Evolutionary conservation across 805 yeast species (phyloP).

Genomic region (Barnettozyma pratensis): DNA sequence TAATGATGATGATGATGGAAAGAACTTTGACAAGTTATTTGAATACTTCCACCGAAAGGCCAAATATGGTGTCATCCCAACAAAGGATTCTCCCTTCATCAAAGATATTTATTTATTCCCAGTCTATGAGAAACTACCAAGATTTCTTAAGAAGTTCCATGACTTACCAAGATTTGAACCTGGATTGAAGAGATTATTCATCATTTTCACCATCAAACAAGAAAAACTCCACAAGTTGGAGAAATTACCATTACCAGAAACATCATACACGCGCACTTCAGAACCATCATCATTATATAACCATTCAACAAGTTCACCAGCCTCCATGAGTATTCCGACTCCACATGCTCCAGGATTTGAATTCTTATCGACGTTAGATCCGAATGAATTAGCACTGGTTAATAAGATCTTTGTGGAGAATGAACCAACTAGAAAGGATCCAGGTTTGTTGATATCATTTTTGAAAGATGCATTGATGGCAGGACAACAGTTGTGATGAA

Average conservation of each 20-base stretch:
- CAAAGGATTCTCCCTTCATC: slow-evolving; percentile 31
- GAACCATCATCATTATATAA: no score
- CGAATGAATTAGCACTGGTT: slow-evolving; percentile 17
- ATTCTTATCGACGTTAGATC: slow-evolving; percentile 15
- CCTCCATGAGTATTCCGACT: not conserved
- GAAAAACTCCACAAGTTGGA: slow-evolving; percentile 12
- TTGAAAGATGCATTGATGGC: slow-evolving; percentile 11
- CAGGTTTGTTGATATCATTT: slow-evolving; percentile 17
- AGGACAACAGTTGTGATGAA: no score
- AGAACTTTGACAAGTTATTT: slow-evolving; percentile 19
- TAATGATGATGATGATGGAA: slow-evolving; percentile 17
- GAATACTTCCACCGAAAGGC: slow-evolving; percentile 31
- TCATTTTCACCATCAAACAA: slow-evolving; percentile 20
- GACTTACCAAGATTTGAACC: not conserved
- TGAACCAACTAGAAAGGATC: slow-evolving; percentile 19
- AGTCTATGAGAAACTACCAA: slow-evolving; percentile 17
- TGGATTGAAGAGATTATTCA: slow-evolving; percentile 10
- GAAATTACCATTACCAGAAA: not conserved
- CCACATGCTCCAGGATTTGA: slow-evolving; percentile 11
- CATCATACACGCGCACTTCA: not conserved
- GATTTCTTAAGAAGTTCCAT: slow-evolving; percentile 11
- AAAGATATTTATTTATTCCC: slow-evolving; percentile 43
- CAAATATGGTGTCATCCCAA: slow-evolving; percentile 44
- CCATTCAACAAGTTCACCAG: not conserved
- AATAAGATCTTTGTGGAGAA: slow-evolving; percentile 18